Evolutionary conservation across 768 basidiomycete species (phyloP), one percentile per base, ranked within the genome.

Genomic region (Tylopilus intermedius): DNA sequence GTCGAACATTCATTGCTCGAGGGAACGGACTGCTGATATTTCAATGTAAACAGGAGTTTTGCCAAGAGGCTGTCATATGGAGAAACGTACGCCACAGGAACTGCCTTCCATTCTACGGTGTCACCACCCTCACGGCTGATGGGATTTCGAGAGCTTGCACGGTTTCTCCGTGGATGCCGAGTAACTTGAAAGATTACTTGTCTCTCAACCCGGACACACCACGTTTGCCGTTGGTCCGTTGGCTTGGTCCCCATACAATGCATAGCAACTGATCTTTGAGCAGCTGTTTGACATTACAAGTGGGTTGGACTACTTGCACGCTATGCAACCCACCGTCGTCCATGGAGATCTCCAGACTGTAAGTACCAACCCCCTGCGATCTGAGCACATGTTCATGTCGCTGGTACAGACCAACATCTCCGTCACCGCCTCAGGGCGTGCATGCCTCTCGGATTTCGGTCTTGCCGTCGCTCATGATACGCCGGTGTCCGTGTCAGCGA

Each of bases 261-360:
- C n/a, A n/a, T 3, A 29, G 8, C 45, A 2, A 15, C 53, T 51
- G 45, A 64, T 38, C 4, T 53, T 47, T 5, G 2, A 8, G 13
- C 39, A 76, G 76, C 51, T 76, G 21, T 54, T 59, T n/a, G 73
- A 74, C 35, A 57, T 72, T 15, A 74, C 73, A 6, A 54, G 40
- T 2, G 76, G 73, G 21, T 53, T 76, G 7, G 61, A 63, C 35
- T 75, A 74, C 50, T 59, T 76, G 21, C 76, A 77, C 47, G 60
- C 61, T 7, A 63, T 68, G 54, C 50, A 66, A 30, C 73, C 72
- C 24, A 74, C 76, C 1, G 67, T 77, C 14, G 56, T 71, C 11
- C 75, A 76, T 18, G 75, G 76, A 9, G 76, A 77, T 49, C 53
- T 76, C 21, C 76, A 75, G 59, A 70, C 70, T 29, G 76, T 77